Evolutionary conservation across 352 stramenopile genomes (phyloP), one percentile per base, ranked within the genome.

Genomic region (Pythium rhizo-oryzae): DNA sequence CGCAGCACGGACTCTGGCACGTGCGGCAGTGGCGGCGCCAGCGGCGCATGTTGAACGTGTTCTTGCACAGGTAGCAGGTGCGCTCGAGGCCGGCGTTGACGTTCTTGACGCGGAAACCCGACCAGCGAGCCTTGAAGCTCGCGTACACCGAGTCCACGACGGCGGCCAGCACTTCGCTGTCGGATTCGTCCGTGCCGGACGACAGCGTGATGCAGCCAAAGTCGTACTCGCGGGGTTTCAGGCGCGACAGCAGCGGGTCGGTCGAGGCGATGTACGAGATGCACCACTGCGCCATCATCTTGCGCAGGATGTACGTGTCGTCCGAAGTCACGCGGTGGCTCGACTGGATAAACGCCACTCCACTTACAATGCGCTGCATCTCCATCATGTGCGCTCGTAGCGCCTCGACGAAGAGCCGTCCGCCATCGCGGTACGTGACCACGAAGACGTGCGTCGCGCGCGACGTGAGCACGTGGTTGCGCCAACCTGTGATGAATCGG

Each of bases 81-180:
- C 87, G 87, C 63, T 90, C 81, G 71, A 91, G 82, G n/a, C 83
- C 83, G 23, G 70, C 82, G 65, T 87, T 88, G 43, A 89, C 78
- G 53, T 85, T 87, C 70, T 87, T 88, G n/a, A 88, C 80, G 19
- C 83, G 83, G 69, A 91, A 91, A 50, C 83, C 83, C 51, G 83
- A 89, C 80, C 81, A 91, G 54, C 83, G 76, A 53, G 83, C 83
- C 58, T 88, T 88, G 69, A 91, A 91, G 39, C 79, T 85, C 28
- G 82, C 78, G 49, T 79, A 91, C 18, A 89, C 81, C 51, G 82
- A 89, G 18, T 80, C 65, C 18, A 84, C 69, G 30, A 91, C 69
- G 15, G 72, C 62, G 52, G 88, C 75, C 13, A 91, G 69, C 61
- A 89, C 62, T 30, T 88, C 78, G 7, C 84, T 76, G 24, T 89